Evolutionary conservation across 306 rosid genomes (phyloP).

Genomic region (Quillaja saponaria): DNA sequence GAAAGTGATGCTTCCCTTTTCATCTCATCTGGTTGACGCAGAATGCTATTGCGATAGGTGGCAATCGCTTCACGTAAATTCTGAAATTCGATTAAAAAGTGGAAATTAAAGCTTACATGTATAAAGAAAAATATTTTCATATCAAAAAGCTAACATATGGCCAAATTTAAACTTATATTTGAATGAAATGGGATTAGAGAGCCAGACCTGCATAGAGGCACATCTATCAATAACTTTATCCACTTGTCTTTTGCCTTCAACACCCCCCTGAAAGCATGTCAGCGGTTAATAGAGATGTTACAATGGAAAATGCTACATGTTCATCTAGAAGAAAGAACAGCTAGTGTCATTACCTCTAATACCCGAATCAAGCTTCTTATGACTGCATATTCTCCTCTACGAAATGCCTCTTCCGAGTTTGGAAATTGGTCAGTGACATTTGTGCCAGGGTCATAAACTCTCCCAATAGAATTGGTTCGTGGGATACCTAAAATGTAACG

Average conservation of each 20-base stretch:
- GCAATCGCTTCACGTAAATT: slow-evolving; percentile 92
- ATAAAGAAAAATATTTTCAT: slow-evolving; percentile 24
- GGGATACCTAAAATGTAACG: slow-evolving; percentile 61
- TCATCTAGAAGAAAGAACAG: slow-evolving; percentile 25
- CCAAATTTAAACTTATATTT: slow-evolving; percentile 14
- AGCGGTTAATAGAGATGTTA: slow-evolving; percentile 26
- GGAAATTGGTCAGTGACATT: slow-evolving; percentile 60
- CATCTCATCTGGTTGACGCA: slow-evolving; percentile 92
- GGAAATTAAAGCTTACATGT: slow-evolving; percentile 25
- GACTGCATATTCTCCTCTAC: slow-evolving; percentile 86
- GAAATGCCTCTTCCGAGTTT: slow-evolving; percentile 83
- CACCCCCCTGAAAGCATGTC: slow-evolving; percentile 71
- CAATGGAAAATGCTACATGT: slow-evolving; percentile 2
- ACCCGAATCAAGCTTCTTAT: slow-evolving; percentile 90
- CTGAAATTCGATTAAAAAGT: slow-evolving; percentile 42
- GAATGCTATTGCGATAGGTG: slow-evolving; percentile 79
- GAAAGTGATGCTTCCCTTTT: slow-evolving; percentile 84
- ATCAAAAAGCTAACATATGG: slow-evolving; percentile 24
- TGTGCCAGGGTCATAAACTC: slow-evolving; percentile 52
- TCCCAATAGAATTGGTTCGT: slow-evolving; percentile 76
- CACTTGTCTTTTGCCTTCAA: slow-evolving; percentile 93
- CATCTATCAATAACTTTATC: slow-evolving; percentile 92
- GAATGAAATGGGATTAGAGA: slow-evolving; percentile 20
- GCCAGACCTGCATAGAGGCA: slow-evolving; percentile 84
- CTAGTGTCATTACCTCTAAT: slow-evolving; percentile 63